These are phyloP conservation scores for Sugiyamaella xylanicola DNA, from an alignment of 1,139 yeast species.

Conservation along the genomic window DNA sequence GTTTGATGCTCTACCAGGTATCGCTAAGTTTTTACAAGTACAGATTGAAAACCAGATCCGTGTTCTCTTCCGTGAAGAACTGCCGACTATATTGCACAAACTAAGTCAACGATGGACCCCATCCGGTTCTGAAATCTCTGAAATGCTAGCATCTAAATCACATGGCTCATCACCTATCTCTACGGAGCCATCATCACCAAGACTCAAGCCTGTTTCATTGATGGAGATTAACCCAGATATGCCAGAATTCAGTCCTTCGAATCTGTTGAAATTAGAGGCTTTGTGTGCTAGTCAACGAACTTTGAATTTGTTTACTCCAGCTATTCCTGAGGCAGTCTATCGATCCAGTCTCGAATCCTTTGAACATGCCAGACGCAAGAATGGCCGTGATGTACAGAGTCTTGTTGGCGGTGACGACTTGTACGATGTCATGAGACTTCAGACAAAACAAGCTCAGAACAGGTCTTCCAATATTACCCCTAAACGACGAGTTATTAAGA, in stretches of 20 bases:
- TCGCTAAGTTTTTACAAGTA: conserved; percentile 75
- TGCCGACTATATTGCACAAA: conserved; percentile 79
- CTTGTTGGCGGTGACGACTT: conserved; percentile 33
- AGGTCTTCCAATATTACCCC: conserved; percentile 35
- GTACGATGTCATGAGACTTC: conserved; percentile 36
- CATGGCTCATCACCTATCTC: conserved; percentile 16
- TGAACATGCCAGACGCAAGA: conserved; percentile 22
- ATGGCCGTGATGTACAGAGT: conserved; percentile 26
- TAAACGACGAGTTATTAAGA: conserved; percentile 38
- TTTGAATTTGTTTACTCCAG: conserved; percentile 64
- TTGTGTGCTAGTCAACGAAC: conserved; percentile 79
- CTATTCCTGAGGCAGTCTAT: conserved; percentile 58
- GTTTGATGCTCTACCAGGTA: conserved; percentile 80
- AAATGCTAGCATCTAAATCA: conserved; percentile 2
- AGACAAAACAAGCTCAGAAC: conserved; percentile 31
- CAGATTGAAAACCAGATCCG: conserved; percentile 83
- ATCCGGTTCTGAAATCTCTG: conserved; percentile 37
- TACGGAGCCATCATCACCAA: conserved; percentile 29
- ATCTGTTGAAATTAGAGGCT: conserved; percentile 69
- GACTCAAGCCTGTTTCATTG: conserved; percentile 42
- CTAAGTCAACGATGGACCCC: conserved; percentile 73
- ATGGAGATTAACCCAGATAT: conserved; percentile 58
- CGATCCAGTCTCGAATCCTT: conserved; percentile 46
- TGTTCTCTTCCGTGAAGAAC: conserved; percentile 76
- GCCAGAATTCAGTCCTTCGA: conserved; percentile 65